A percentile compares a stretch with the other conserved stretches of the same genome.
Evolutionary conservation across 2,329 filamentous ascomycete species (phyloP).

Genomic region (Microcyclosporella mali): DNA sequence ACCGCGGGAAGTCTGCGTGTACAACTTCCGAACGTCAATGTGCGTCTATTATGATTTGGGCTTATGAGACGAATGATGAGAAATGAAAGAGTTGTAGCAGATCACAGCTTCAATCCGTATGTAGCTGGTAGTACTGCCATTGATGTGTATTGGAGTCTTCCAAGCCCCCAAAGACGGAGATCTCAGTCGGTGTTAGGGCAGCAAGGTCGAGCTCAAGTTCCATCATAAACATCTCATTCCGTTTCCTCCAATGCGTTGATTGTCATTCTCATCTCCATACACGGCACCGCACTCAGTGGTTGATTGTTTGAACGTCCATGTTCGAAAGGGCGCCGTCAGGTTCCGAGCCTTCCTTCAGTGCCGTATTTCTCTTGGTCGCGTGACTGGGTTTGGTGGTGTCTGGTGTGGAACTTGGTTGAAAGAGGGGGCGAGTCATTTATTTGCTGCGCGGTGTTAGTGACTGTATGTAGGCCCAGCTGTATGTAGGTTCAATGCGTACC

Average conservation of each 20-base stretch:
- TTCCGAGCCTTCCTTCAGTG: conserved; percentile 31
- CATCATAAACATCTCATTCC: conserved; percentile 11
- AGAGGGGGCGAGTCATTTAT: conserved; percentile 42
- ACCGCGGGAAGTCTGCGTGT: conserved; percentile 73
- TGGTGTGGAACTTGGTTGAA: conserved; percentile 18
- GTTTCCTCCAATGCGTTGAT: conserved; percentile 14
- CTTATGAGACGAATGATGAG: neutral
- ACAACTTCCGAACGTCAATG: conserved; percentile 80
- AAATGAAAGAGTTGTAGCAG: conserved; percentile 7
- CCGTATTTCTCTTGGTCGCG: conserved; percentile 27
- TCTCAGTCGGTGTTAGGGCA: conserved; percentile 28
- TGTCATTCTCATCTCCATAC: conserved; percentile 13
- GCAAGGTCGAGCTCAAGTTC: conserved; percentile 6
- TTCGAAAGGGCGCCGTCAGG: conserved; percentile 26
- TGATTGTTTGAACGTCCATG: conserved; percentile 15
- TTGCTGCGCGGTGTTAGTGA: conserved; percentile 28
- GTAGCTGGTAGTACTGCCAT: conserved; percentile 13
- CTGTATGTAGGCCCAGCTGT: conserved; percentile 8
- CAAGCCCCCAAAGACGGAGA: conserved; percentile 23
- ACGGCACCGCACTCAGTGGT: conserved; percentile 14
- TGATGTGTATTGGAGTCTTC: conserved; percentile 8
- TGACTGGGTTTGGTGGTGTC: conserved; percentile 22
- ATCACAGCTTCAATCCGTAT: conserved; percentile 12
- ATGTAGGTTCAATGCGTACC: conserved; percentile 55
- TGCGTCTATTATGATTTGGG: conserved; percentile 81